A percentile compares a stretch with the other conserved stretches of the same genome.
These are phyloP conservation scores for Aspergillus transmontanensis DNA, from an alignment of 2,329 filamentous ascomycete species.

Conservation along the genomic window DNA sequence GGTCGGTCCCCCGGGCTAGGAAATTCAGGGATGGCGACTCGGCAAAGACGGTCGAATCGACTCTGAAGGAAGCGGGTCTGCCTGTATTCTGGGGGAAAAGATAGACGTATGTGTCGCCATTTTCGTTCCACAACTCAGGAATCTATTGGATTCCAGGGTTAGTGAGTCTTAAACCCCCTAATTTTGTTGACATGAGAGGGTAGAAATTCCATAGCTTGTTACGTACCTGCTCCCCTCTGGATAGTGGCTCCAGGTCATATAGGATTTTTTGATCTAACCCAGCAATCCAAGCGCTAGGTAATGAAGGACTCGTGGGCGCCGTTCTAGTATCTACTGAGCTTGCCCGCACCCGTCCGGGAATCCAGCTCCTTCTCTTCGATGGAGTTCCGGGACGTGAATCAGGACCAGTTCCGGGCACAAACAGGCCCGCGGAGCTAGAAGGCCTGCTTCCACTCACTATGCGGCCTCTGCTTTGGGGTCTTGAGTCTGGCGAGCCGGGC, in stretches of 20 bases:
- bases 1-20: slow-evolving; percentile 55
- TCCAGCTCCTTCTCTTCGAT: slow-evolving; percentile 48
- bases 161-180: slow-evolving; percentile 1
- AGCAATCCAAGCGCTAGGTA: slow-evolving; percentile 59
- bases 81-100: slow-evolving; percentile 61
- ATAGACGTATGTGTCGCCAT: slow-evolving; percentile 65
- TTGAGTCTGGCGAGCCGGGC: slow-evolving; percentile 33
- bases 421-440: slow-evolving; percentile 36
- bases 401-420: slow-evolving; percentile 36
- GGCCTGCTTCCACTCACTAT: slow-evolving; percentile 36
- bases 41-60: slow-evolving; percentile 61
- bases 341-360: slow-evolving; percentile 42
- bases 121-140: slow-evolving; percentile 63
- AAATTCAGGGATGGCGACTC: slow-evolving; percentile 59
- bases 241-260: slow-evolving; percentile 56
- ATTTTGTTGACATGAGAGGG: neutral
- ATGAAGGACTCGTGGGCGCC: slow-evolving; percentile 28
- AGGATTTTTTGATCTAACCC: slow-evolving; percentile 58
- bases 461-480: slow-evolving; percentile 42
- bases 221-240: slow-evolving; percentile 55
- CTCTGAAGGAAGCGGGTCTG: slow-evolving; percentile 61
- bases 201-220: neutral
- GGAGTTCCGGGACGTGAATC: slow-evolving; percentile 38
- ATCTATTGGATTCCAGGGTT: slow-evolving; percentile 41
- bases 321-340: slow-evolving; percentile 35